Evolutionary conservation across 352 stramenopile species (phyloP), one percentile per base, ranked within the genome.

Genomic region (Phytopythium vexans): DNA sequence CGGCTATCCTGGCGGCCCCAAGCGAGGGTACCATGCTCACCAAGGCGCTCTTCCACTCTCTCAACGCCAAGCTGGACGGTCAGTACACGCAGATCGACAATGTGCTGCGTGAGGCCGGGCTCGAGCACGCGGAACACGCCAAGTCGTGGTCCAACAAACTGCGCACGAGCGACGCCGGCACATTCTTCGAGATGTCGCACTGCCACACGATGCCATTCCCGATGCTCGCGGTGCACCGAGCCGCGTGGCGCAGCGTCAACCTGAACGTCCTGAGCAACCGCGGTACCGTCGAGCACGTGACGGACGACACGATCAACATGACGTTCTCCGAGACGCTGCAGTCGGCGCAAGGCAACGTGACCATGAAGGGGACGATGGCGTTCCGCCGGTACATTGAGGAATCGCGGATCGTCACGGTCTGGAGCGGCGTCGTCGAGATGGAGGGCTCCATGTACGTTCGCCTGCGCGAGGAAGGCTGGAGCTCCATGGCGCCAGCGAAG

Each of bases 391-490:
- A 66, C 40, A 51, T 64, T 11, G 54, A 70, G 32, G 21, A 53
- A 4, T 33, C 59, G 43, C 66, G 60, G 6, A 49, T 59, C 15
- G 51, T 70, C 7, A 33, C 67, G 5, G 57, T 79, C 9, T 79
- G 66, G 64, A 69, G 56, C 6, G 55, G 52, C n/a, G 64, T 66
- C 33, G 59, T 76, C 11, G 66, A 79, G 57, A 57, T 68, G 1
- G 36, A 56, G 9, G 70, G 66, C 1, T 66, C 55, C 0, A 41
- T 76, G 15, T 68, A 58, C 32, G 59, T 79, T 36, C 66, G 64
- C 4, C 50, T 79, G 31, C 64, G 50, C 9, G 70, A 79, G 42
- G 67, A 56, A 6, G 70, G 70, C 8, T 77, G 66, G 56, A 61
- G 49, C 2, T 55, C 58, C 8, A 38, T 32, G 8, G 64, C 54